These are phyloP conservation scores for Amylocystis lapponica DNA, from an alignment of 768 basidiomycete species.

Conservation along the genomic window DNA sequence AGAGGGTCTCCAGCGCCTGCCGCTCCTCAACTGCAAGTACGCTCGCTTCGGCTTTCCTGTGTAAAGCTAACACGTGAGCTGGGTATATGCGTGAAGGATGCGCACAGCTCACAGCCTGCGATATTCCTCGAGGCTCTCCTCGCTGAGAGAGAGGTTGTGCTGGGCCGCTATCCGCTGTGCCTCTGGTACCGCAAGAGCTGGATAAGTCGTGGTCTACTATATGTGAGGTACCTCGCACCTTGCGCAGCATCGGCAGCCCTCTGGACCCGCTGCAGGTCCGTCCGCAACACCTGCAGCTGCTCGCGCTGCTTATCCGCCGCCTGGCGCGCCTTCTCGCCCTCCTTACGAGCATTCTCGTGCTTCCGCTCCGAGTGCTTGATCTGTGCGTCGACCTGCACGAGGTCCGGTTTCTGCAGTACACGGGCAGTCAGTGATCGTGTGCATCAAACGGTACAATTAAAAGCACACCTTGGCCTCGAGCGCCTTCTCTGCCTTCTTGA, in stretches of 20 bases:
- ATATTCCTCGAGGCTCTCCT: slow-evolving; percentile 86
- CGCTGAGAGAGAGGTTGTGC: slow-evolving; percentile 71
- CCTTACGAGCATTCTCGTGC: slow-evolving; percentile 59
- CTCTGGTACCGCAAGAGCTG: slow-evolving; percentile 52
- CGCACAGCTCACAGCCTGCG: slow-evolving; percentile 54
- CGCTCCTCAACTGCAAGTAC: slow-evolving; percentile 82
- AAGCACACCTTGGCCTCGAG: slow-evolving; percentile 70
- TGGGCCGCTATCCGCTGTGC: slow-evolving; percentile 67
- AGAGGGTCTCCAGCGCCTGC: slow-evolving; percentile 74
- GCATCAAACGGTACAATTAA: background rate
- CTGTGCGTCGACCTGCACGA: slow-evolving; percentile 80
- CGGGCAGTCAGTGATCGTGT: background rate
- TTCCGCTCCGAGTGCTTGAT: slow-evolving; percentile 84
- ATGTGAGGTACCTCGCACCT: slow-evolving; percentile 42
- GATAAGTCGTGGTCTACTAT: too few species aligned
- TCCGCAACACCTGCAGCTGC: slow-evolving; percentile 49
- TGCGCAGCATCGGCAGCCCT: slow-evolving; percentile 72
- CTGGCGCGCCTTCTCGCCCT: slow-evolving; percentile 56
- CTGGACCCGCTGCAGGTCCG: slow-evolving; percentile 62
- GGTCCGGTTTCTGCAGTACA: slow-evolving; percentile 64
- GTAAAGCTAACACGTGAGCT: background rate
- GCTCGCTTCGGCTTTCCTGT: slow-evolving; percentile 75
- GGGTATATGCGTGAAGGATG: background rate
- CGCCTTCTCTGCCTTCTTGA: slow-evolving; percentile 88
- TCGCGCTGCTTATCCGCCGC: slow-evolving; percentile 47